Conservation (phyloP, 371 early-diverging fungal species). For the Encephalitozoon romaleae region DNA sequence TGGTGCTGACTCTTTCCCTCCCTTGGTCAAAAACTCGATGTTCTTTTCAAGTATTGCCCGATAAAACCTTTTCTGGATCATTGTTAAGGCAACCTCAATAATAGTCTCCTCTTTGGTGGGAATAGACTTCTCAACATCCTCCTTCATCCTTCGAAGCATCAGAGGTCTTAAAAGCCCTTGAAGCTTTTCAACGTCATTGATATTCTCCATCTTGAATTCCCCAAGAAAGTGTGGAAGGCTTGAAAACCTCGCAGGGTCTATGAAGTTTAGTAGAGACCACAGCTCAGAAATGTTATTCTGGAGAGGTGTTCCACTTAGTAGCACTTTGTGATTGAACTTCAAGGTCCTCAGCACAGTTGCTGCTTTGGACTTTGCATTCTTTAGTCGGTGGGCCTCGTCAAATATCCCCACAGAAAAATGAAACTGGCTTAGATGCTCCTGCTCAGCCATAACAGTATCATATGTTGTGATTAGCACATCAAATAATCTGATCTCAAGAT, state of each 20-base stretch:
- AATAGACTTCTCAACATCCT: slow-evolving; percentile 90
- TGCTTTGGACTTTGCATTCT: slow-evolving; percentile 86
- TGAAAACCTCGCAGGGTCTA: slow-evolving; percentile 84
- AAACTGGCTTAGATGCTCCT: slow-evolving; percentile 71
- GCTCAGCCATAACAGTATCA: slow-evolving; percentile 83
- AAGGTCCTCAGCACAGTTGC: slow-evolving; percentile 78
- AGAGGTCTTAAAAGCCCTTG: slow-evolving; percentile 85
- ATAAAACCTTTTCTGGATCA: slow-evolving; percentile 92
- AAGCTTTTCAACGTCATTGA: slow-evolving; percentile 89
- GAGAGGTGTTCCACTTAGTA: slow-evolving; percentile 94
- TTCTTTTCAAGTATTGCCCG: slow-evolving; percentile 88
- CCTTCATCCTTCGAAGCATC: slow-evolving; percentile 88
- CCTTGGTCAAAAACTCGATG: slow-evolving; percentile 68
- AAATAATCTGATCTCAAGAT: slow-evolving; percentile 69
- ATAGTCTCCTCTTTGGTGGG: slow-evolving; percentile 88
- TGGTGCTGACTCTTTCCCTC: slow-evolving; percentile 68
- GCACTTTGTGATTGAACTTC: slow-evolving; percentile 73
- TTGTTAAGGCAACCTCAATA: slow-evolving; percentile 80
- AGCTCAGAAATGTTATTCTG: slow-evolving; percentile 96
- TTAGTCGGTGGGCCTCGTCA: slow-evolving; percentile 98
- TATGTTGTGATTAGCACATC: slow-evolving; percentile 91
- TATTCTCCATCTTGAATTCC: slow-evolving; percentile 79
- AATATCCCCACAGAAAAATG: slow-evolving; percentile 84
- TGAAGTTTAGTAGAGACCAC: slow-evolving; percentile 92
- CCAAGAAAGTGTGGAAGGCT: slow-evolving; percentile 83